Base-by-base conservation (phyloP, 371 early-diverging fungal genomes). In the Synchytrium microbalum region DNA sequence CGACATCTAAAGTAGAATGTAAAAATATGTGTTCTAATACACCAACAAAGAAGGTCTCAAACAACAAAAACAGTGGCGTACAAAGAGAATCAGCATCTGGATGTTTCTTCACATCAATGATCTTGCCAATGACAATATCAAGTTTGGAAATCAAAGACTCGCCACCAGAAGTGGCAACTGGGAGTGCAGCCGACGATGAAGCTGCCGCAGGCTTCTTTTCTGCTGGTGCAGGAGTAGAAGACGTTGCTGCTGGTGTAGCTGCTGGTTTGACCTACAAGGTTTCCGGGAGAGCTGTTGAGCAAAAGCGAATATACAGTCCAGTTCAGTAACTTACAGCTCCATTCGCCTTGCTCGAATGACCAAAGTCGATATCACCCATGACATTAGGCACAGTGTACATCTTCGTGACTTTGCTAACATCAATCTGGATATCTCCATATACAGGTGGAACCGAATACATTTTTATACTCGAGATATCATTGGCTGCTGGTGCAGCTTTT, bases 1-100 rank as follows among this genome's bases (percentile, higher is more conserved):
- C 98, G 27, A 97, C 93, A 65, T 96, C 96, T 30, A 97, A 81
- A 1, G 91, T 76, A 67, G 92, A n/a, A n/a, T n/a, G n/a, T 92
- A 23, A 92, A 92, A 62, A 19, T n/a, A 19, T 19, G n/a, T 19
- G n/a, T 52, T 19, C n/a, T 19, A 52, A 52, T 52, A n/a, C 19
- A 52, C 19, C 19, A 52, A 52, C 19, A 52, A 19, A 52, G n/a
- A 52, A 52, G 52, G n/a, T 52, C n/a, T 19, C 19, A 52, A 52
- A 19, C 19, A n/a, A n/a, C n/a, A n/a, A n/a, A n/a, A n/a, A n/a
- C n/a, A n/a, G n/a, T n/a, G n/a, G n/a, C n/a, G n/a, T n/a, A n/a
- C n/a, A n/a, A n/a, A 51, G 51, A 3, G 74, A 67, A 65, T 80
- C 81, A 13, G 79, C 78, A 63, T 89, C 92, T 28, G 91, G 91